phyloP scores from a whole-genome alignment of 495 filamentous ascomycete genomes.

The Parathielavia hyrcaniae region DNA sequence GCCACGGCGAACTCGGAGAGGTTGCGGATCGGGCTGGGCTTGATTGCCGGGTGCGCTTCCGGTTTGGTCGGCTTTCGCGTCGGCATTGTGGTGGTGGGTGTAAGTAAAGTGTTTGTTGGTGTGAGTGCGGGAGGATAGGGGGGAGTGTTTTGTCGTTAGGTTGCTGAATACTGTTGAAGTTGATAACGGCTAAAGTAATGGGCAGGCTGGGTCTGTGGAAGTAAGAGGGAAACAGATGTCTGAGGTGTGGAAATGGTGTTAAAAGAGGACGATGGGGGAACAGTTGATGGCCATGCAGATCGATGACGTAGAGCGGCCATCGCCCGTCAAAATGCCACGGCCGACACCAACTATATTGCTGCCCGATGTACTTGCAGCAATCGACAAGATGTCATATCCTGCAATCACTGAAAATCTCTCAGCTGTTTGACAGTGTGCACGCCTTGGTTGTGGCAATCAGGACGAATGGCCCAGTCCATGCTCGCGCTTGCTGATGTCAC shows the following conservation, averaged over 20 bases:
- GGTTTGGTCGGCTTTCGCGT: constrained; percentile 47
- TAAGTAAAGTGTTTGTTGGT: not conserved
- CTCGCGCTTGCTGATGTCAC: too few relatives aligned
- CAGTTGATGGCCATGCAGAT: not conserved
- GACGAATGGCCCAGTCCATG: too few relatives aligned
- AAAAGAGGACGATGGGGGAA: not conserved
- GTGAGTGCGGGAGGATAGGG: too few relatives aligned
- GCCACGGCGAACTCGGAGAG: constrained; percentile 43
- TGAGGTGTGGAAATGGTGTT: not conserved
- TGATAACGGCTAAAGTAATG: too few relatives aligned
- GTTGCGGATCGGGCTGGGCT: constrained; percentile 45
- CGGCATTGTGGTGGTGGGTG: constrained; percentile 14
- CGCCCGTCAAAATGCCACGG: not conserved
- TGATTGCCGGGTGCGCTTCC: constrained; percentile 37
- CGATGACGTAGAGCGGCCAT: constrained; percentile 11
- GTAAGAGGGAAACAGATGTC: not conserved
- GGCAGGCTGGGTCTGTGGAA: not conserved
- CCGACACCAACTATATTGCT: not conserved
- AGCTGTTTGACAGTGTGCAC: too few relatives aligned
- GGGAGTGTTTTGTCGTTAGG: too few relatives aligned
- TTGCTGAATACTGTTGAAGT: too few relatives aligned
- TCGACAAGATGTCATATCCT: too few relatives aligned
- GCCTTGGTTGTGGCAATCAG: too few relatives aligned
- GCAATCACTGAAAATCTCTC: too few relatives aligned
- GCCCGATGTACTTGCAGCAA: not conserved